Evolutionary conservation across 2,329 filamentous ascomycete genomes (phyloP), one percentile per base, ranked within the genome.

Genomic region (Incumbomyces lentus): DNA sequence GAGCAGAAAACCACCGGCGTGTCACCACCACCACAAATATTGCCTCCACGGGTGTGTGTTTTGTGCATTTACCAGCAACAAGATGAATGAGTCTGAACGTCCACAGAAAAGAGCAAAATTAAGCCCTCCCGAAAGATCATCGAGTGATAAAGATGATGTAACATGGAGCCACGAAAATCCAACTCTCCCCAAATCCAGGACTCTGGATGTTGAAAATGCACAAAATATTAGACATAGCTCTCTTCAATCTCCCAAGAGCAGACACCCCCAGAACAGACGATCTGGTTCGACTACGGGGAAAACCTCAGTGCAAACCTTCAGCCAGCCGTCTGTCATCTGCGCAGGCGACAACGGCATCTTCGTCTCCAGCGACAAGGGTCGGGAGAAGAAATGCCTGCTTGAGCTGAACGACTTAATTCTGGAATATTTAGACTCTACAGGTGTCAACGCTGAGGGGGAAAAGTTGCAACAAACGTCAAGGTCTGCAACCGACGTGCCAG

Each of bases 321-420:
- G 18, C 51, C 45, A 55, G 53, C 46, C 53, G n/a, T 57, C 55
- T 35, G 54, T 55, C 58, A 54, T 71, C 42, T 65, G 69, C 47
- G 58, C 54, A 44, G 78, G 77, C 13, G 77, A 81, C 56, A 68
- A 70, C 42, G 79, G 79, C 10, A 77, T 82, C 22, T 81, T 79
- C 68, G 73, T 76, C 35, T 80, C 78, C 2, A 81, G 78, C 58
- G 72, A 76, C 49, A 76, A 75, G 63, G 76, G 76, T 50, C 74
- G 70, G 57, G 78, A 82, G 63, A 67, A 65, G 34, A 79, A 78
- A 62, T 78, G 75, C 48, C 69, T 76, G 17, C 65, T 66, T 37
- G 79, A 82, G 54, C 64, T 77, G 42, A 61, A 71, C 35, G 76
- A 80, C 60, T 57, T 81, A 10, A 43, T 31, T 22, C 26, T 38